Evolutionary conservation across 2,329 filamentous ascomycete genomes (phyloP).

Genomic region (Diaporthe longicolla): DNA sequence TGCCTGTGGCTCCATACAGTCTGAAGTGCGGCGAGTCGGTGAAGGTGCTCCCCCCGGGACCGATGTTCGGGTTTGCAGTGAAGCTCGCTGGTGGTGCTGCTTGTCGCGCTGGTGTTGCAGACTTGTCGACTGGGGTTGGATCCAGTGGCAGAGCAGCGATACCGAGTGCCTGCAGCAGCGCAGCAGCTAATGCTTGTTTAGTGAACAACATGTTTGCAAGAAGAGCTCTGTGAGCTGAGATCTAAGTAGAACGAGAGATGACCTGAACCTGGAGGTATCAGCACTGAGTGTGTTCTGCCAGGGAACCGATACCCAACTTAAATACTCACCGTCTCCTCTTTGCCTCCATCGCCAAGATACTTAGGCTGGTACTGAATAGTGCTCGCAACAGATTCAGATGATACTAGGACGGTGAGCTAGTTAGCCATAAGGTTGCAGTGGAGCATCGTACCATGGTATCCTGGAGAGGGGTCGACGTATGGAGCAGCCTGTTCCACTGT

Average conservation of each 20-base stretch:
- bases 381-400: not conserved
- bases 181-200: not conserved
- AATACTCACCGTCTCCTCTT: not conserved
- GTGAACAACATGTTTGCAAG: not conserved
- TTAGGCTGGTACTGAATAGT: not conserved
- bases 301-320: not conserved
- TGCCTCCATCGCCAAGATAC: slow-evolving; percentile 19
- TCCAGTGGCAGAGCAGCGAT: not conserved
- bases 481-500: slow-evolving; percentile 16
- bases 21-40: slow-evolving; percentile 31
- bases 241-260: too few relatives aligned
- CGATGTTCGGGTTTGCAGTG: slow-evolving; percentile 1
- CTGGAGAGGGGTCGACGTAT: slow-evolving; percentile 1
- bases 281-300: too few relatives aligned
- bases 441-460: not conserved
- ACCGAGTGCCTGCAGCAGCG: not conserved
- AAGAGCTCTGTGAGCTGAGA: not conserved
- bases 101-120: slow-evolving; percentile 8
- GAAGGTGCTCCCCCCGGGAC: slow-evolving; percentile 18
- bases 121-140: not conserved
- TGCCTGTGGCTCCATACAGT: slow-evolving; percentile 9
- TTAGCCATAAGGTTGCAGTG: not conserved
- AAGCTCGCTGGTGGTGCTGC: not conserved
- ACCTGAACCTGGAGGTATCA: too few relatives aligned
- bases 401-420: not conserved